Evolutionary conservation across 2,329 filamentous ascomycete genomes (phyloP).

Genomic region (Fusarium sp.): DNA sequence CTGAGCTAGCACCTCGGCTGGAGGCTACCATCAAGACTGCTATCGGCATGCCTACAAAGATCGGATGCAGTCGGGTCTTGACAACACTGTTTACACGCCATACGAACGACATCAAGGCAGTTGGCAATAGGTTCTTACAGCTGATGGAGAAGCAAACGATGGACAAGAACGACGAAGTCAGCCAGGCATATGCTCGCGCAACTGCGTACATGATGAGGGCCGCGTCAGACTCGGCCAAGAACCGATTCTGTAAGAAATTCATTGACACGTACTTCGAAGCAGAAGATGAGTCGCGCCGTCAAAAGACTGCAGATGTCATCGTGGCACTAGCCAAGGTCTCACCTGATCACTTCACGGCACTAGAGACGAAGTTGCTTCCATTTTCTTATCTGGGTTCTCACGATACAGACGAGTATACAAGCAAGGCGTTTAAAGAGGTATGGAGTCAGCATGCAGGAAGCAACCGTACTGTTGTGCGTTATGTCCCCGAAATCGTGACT

Average conservation of each 20-base stretch:
- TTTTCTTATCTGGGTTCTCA: constrained; percentile 90
- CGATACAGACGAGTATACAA: constrained; percentile 83
- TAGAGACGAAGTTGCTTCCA: constrained; percentile 80
- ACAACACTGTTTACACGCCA: constrained; percentile 87
- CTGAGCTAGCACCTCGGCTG: constrained; percentile 75
- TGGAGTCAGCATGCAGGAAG: constrained; percentile 94
- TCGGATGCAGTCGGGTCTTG: constrained; percentile 87
- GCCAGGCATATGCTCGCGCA: constrained; percentile 85
- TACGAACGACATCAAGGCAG: constrained; percentile 76
- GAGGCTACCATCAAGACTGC: constrained; percentile 85
- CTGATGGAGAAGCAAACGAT: constrained; percentile 83
- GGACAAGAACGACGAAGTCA: constrained; percentile 94
- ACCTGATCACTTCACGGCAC: constrained; percentile 84
- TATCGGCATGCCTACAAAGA: constrained; percentile 92
- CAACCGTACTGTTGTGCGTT: constrained; percentile 81
- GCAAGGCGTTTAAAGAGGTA: constrained; percentile 81
- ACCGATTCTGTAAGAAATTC: constrained; percentile 63
- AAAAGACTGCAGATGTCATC: constrained; percentile 84
- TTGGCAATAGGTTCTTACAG: constrained; percentile 80
- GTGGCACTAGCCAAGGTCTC: constrained; percentile 86
- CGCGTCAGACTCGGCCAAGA: constrained; percentile 60
- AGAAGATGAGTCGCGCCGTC: constrained; percentile 79
- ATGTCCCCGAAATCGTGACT: constrained; percentile 81
- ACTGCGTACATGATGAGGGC: constrained; percentile 84
- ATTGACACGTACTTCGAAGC: constrained; percentile 82